Conservation (phyloP, 495 filamentous ascomycete species). For the Lophiotrema nucula region DNA sequence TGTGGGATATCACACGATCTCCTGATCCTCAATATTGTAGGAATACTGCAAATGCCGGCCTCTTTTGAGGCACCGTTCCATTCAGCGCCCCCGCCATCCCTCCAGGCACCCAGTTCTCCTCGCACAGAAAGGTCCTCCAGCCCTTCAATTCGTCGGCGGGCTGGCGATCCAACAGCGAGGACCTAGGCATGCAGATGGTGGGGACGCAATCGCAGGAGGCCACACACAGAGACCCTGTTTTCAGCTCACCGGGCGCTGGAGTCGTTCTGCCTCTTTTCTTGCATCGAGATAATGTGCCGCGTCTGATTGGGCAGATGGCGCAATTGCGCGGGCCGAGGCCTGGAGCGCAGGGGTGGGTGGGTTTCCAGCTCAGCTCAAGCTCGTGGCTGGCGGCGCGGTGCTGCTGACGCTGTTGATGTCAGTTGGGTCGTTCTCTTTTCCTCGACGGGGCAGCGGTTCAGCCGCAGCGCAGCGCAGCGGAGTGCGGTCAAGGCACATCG, state of each 20-base stretch:
- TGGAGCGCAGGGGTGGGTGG: background rate
- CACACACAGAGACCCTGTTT: background rate
- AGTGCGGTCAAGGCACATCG: too few relatives aligned
- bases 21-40: too few relatives aligned
- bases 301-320: background rate
- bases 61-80: too few relatives aligned
- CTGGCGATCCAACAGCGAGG: too few relatives aligned
- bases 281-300: background rate
- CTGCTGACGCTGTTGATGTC: background rate
- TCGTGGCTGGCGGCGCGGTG: too few relatives aligned
- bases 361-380: slow-evolving; percentile 1
- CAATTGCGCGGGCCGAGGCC: slow-evolving; percentile 2
- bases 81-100: too few relatives aligned
- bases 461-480: slow-evolving; percentile 11
- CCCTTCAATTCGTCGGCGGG: too few relatives aligned
- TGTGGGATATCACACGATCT: too few relatives aligned
- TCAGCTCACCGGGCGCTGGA: background rate
- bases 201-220: background rate
- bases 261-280: background rate
- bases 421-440: background rate
- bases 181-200: background rate
- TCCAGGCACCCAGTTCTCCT: too few relatives aligned
- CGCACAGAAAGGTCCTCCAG: too few relatives aligned
- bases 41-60: too few relatives aligned
- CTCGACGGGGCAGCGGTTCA: slow-evolving; percentile 5